Percentiles rank a stretch among this genome's conserved stretches.
Conservation (phyloP, 2,329 filamentous ascomycete species). For the Geosmithia putterillii region DNA sequence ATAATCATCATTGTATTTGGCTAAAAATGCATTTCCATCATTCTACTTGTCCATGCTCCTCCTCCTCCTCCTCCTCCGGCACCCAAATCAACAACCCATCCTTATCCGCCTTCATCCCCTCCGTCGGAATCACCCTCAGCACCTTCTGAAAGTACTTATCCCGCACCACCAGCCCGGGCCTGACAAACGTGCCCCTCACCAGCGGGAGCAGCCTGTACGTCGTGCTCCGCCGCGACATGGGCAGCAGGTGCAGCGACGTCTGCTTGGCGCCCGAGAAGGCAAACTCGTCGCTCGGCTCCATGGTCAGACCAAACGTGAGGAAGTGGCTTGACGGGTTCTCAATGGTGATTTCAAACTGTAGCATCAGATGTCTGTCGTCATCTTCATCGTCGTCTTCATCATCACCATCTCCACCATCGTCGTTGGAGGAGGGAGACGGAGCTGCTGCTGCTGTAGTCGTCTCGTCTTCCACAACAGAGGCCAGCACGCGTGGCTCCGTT, state of each 20-base stretch:
- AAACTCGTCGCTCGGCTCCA: slow-evolving; percentile 89
- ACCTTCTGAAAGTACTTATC: slow-evolving; percentile 93
- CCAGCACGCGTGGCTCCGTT: slow-evolving; percentile 76
- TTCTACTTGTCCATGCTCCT: background rate
- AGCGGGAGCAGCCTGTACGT: slow-evolving; percentile 64
- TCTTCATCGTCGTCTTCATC: slow-evolving; percentile 11
- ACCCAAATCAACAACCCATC: slow-evolving; percentile 54
- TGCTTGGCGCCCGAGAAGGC: slow-evolving; percentile 86
- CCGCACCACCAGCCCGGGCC: slow-evolving; percentile 61
- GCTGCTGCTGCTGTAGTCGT: background rate
- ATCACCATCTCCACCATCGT: slow-evolving; percentile 12
- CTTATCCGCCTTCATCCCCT: slow-evolving; percentile 54
- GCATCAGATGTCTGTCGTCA: background rate
- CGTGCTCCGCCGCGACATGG: slow-evolving; percentile 63
- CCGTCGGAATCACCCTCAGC: slow-evolving; percentile 67
- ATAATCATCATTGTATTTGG: too few relatives aligned
- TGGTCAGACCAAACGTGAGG: slow-evolving; percentile 79
- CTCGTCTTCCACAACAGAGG: slow-evolving; percentile 31
- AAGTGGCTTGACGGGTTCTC: slow-evolving; percentile 95
- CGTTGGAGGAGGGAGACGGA: too few relatives aligned
- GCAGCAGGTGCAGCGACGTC: slow-evolving; percentile 67
- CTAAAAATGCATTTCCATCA: background rate
- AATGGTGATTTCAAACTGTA: slow-evolving; percentile 49
- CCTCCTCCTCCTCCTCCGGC: slow-evolving; percentile 10
- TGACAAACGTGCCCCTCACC: slow-evolving; percentile 53